Evolutionary conservation across 2,329 filamentous ascomycete genomes (phyloP).

Genomic region (Aspergillus felis): DNA sequence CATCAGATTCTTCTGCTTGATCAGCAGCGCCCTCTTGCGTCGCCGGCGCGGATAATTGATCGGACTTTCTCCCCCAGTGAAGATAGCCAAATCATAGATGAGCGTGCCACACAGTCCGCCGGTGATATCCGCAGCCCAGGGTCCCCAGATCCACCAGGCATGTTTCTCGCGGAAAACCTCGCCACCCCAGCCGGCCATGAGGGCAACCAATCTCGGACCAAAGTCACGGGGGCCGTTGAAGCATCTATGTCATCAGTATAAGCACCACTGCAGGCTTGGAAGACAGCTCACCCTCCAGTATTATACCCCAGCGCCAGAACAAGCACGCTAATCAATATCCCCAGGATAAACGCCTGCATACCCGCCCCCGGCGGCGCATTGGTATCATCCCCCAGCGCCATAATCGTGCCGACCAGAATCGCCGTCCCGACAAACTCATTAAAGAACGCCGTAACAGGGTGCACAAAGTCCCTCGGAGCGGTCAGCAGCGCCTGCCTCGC

Average conservation of each 20-base stretch:
- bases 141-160: slow-evolving; percentile 36
- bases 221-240: slow-evolving; percentile 37
- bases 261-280: rapidly evolving
- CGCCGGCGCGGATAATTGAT: slow-evolving; percentile 43
- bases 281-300: slow-evolving; percentile 26
- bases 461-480: slow-evolving; percentile 22
- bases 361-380: slow-evolving; percentile 44
- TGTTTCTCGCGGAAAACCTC: slow-evolving; percentile 20
- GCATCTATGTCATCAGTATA: slow-evolving; percentile 12
- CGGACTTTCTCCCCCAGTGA: slow-evolving; percentile 36
- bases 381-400: slow-evolving; percentile 40
- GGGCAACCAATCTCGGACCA: slow-evolving; percentile 29
- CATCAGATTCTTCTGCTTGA: slow-evolving; percentile 17
- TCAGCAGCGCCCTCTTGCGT: slow-evolving; percentile 35
- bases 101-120: slow-evolving; percentile 30
- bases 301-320: slow-evolving; percentile 29
- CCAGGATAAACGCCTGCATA: slow-evolving; percentile 33
- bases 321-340: slow-evolving; percentile 11
- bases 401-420: slow-evolving; percentile 28
- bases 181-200: slow-evolving; percentile 31
- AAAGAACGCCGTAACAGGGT: slow-evolving; percentile 31
- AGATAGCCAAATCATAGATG: slow-evolving; percentile 36
- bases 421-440: slow-evolving; percentile 35
- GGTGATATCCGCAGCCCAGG: slow-evolving; percentile 32
- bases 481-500: slow-evolving; percentile 25